Evolutionary conservation across 106 monocot species (phyloP).

Genomic region (Triglochin maritima): DNA sequence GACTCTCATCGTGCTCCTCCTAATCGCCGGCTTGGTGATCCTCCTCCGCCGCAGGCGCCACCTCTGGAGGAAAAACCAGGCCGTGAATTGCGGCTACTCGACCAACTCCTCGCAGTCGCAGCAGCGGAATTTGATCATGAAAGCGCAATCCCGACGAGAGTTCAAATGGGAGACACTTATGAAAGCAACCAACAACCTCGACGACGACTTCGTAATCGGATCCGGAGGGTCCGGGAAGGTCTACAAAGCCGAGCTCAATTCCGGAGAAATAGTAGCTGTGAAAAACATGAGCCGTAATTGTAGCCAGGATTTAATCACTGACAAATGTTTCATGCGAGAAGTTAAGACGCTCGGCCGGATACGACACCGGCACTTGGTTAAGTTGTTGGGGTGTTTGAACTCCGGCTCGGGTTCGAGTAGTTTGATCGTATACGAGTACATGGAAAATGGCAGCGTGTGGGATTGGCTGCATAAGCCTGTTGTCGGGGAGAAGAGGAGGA

Average conservation of each 20-base stretch:
- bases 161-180: slow-evolving; percentile 74
- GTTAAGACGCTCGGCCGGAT: slow-evolving; percentile 62
- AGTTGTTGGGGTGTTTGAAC: slow-evolving; percentile 50
- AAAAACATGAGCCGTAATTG: slow-evolving; percentile 38
- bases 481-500: slow-evolving; percentile 29
- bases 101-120: slow-evolving; percentile 26
- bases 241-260: slow-evolving; percentile 57
- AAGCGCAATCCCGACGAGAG: slow-evolving; percentile 46
- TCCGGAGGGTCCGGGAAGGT: slow-evolving; percentile 74
- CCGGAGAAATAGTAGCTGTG: slow-evolving; percentile 72
- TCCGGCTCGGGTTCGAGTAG: slow-evolving; percentile 3
- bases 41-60: slow-evolving; percentile 20
- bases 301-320: slow-evolving; percentile 21
- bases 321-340: slow-evolving; percentile 71
- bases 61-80: slow-evolving; percentile 10
- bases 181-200: slow-evolving; percentile 65
- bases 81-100: slow-evolving; percentile 50
- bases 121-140: slow-evolving; percentile 35
- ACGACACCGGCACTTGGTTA: slow-evolving; percentile 83
- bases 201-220: slow-evolving; percentile 66
- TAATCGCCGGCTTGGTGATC: slow-evolving; percentile 9
- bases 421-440: slow-evolving; percentile 77
- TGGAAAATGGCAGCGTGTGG: slow-evolving; percentile 93
- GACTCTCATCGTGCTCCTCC: slow-evolving; percentile 26
- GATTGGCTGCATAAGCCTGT: slow-evolving; percentile 60